Base-by-base conservation (phyloP, 2,329 filamentous ascomycete species). In the Fusarium burgessii region DNA sequence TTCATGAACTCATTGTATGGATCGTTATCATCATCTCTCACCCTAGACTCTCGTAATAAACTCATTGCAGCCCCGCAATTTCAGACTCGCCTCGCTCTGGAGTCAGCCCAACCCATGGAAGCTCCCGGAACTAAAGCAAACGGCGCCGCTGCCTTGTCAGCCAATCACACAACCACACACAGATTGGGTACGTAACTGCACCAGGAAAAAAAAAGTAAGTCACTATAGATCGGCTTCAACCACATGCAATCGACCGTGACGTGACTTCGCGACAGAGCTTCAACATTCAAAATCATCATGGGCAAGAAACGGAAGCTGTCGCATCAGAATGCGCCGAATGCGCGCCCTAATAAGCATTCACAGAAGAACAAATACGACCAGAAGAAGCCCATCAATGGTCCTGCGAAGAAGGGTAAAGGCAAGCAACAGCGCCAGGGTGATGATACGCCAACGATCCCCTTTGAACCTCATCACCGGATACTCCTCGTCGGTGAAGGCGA, bases 401-500 rank as follows among this genome's bases (percentile, higher is more conserved):
- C 71, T 14, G 50, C 68, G 14, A 69, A 69, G 59, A 67, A 77
- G 62, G 73, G 64, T 38, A 74, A 72, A 47, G 63, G 70, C 54
- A 76, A 77, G 33, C 75, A 76, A 41, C 73, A 74, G 50, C 76
- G 74, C 45, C 76, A 75, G 55, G 66, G 66, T 38, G 73, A 78
- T 47, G 64, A 75, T 43, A 43, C 64, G 27, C 89, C 85, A 27
- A 87, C 83, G 7, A 90, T 95, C 25, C 93, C 93, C 18, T 95
- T 95, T 80, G 80, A 85, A 27, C 82, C 87, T 41, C 82, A 87
- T 74, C 89, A 94, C 72, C 83, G 87, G 74, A 93, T 95, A 69
- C 88, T 96, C 10, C 87, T 95, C 5, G 82, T 95, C 55, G 93
- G 93, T 75, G 93, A 96, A 78, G 93, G 90, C 71, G 93, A 97